These are phyloP conservation scores for Trichophyton simii DNA, from an alignment of 2,329 filamentous ascomycete species.

Conservation along the genomic window DNA sequence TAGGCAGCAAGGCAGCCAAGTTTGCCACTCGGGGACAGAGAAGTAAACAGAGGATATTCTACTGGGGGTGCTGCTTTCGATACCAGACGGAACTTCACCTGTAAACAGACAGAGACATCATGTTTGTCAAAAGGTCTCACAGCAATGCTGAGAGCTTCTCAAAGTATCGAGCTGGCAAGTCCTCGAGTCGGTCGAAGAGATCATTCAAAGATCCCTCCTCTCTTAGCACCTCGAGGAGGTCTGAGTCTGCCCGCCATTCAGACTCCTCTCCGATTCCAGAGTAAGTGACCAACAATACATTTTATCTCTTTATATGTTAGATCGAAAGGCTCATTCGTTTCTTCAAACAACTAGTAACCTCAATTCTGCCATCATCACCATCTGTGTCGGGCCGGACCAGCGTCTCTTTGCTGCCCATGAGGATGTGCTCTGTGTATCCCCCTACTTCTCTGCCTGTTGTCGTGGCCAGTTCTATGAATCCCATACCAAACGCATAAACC, in stretches of 20 bases:
- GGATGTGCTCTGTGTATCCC: conserved; percentile 64
- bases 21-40: background rate
- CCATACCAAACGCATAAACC: conserved; percentile 56
- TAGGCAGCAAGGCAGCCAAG: background rate
- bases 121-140: conserved; percentile 14
- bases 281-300: conserved; percentile 12
- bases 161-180: conserved; percentile 20
- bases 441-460: conserved; percentile 61
- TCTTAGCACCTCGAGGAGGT: conserved; percentile 16
- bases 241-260: conserved; percentile 16
- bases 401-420: conserved; percentile 87
- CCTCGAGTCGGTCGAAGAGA: conserved; percentile 16
- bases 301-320: background rate
- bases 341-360: conserved; percentile 34
- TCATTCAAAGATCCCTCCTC: conserved; percentile 19
- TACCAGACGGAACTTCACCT: background rate
- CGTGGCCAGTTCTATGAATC: conserved; percentile 51
- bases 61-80: too few relatives aligned
- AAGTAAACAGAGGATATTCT: background rate
- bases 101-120: conserved; percentile 1
- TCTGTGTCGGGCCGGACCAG: conserved; percentile 67
- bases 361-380: conserved; percentile 61
- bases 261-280: background rate
- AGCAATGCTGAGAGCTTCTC: conserved; percentile 20
- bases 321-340: background rate